Conservation (phyloP, 2,329 filamentous ascomycete genomes). For the Colletotrichum cordylinicola region DNA sequence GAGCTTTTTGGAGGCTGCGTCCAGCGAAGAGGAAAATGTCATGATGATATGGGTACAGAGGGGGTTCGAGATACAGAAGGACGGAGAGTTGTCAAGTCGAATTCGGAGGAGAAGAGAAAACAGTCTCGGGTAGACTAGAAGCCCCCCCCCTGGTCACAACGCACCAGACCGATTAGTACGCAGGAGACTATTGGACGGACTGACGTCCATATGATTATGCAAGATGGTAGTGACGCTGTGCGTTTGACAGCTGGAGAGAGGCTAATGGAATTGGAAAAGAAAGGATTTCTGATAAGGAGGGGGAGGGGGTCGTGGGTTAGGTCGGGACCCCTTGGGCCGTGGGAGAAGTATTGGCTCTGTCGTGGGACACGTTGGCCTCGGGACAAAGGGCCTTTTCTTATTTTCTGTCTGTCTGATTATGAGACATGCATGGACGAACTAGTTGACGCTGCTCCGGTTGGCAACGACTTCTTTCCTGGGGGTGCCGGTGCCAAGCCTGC, state of each 20-base stretch:
- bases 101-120: neutral
- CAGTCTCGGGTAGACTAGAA: neutral
- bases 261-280: neutral
- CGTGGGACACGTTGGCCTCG: neutral
- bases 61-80: neutral
- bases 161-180: neutral
- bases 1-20: neutral
- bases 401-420: neutral
- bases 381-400: neutral
- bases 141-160: neutral
- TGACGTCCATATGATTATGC: neutral
- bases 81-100: neutral
- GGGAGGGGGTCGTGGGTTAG: neutral
- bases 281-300: neutral
- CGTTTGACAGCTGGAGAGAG: neutral
- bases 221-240: neutral
- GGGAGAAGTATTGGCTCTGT: neutral
- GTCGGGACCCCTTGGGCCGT: neutral
- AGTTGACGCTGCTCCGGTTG: neutral
- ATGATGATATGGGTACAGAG: neutral
- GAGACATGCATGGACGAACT: neutral
- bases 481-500: neutral
- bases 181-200: neutral
- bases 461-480: neutral
- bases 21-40: neutral